Percentiles rank a stretch among this genome's conserved stretches.
Evolutionary conservation across 352 stramenopile species (phyloP).

Genomic region (Phytopythium mirpurense): DNA sequence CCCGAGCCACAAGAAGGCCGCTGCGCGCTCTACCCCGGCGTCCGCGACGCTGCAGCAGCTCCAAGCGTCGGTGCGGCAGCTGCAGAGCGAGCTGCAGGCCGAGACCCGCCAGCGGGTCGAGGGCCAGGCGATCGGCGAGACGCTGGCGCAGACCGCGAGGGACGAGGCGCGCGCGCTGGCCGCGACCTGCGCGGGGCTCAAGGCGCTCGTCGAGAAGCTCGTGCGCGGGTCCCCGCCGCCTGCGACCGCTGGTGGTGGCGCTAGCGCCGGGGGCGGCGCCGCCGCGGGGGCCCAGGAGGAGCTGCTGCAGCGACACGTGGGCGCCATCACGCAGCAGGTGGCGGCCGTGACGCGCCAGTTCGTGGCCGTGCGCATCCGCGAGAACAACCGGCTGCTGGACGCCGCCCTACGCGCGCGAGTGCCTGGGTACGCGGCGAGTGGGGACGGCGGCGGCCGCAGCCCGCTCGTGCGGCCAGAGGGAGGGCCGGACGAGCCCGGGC

Average conservation of each 20-base stretch:
- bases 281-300: constrained; percentile 56
- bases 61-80: constrained; percentile 29
- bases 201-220: constrained; percentile 72
- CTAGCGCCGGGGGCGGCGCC: too few species aligned
- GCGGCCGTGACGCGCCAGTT: constrained; percentile 78
- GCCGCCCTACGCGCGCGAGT: constrained; percentile 65
- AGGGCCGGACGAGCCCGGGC: constrained; percentile 16
- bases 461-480: constrained; percentile 53
- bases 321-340: constrained; percentile 81
- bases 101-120: constrained; percentile 30
- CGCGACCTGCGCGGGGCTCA: constrained; percentile 51
- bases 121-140: constrained; percentile 35
- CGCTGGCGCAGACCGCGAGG: constrained; percentile 26
- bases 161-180: constrained; percentile 40
- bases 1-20: background rate
- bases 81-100: constrained; percentile 30
- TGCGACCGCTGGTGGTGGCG: too few species aligned
- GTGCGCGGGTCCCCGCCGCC: constrained; percentile 76
- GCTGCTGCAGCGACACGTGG: constrained; percentile 78
- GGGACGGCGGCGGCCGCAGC: constrained; percentile 64
- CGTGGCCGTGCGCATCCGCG: constrained; percentile 70
- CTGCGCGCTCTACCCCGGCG: constrained; percentile 1
- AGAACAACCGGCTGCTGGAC: constrained; percentile 79
- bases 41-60: constrained; percentile 39
- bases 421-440: constrained; percentile 59